These are phyloP conservation scores for Penicillium sp. DNA, from an alignment of 2,329 filamentous ascomycete species.

Conservation along the genomic window DNA sequence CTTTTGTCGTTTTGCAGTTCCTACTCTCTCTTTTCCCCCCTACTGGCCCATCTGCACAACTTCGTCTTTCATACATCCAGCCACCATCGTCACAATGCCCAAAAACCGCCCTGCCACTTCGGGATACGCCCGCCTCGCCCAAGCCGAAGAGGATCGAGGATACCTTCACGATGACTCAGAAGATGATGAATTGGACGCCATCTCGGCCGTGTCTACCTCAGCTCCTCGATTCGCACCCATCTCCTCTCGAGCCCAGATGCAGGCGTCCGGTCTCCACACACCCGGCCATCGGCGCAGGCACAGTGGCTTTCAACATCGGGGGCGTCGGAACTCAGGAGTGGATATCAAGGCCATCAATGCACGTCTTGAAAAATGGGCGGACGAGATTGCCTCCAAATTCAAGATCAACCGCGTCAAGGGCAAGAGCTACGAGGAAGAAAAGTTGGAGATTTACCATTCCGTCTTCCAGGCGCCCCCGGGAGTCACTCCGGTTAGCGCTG, in stretches of 20 bases:
- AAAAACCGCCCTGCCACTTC: constrained; percentile 68
- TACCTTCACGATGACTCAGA: constrained; percentile 63
- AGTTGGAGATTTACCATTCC: constrained; percentile 91
- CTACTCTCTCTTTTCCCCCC: constrained; percentile 9
- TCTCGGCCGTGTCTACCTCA: constrained; percentile 53
- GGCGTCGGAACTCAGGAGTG: constrained; percentile 76
- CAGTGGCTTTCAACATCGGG: constrained; percentile 47
- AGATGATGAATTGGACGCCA: constrained; percentile 57
- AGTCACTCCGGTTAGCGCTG: constrained; percentile 71
- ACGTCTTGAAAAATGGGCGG: constrained; percentile 89
- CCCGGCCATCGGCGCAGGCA: constrained; percentile 47
- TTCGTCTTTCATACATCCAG: constrained; percentile 10
- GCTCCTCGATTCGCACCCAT: constrained; percentile 62
- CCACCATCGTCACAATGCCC: constrained; percentile 54
- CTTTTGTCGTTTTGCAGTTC: constrained; percentile 10
- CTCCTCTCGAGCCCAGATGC: constrained; percentile 49
- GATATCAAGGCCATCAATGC: constrained; percentile 99
- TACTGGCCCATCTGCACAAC: constrained; percentile 1
- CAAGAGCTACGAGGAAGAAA: constrained; percentile 72
- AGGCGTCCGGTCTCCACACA: constrained; percentile 40
- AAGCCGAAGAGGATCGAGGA: constrained; percentile 62
- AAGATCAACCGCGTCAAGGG: constrained; percentile 77
- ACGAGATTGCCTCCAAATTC: constrained; percentile 96
- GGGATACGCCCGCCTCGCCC: constrained; percentile 79
- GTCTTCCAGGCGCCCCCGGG: constrained; percentile 94